phyloP scores from a whole-genome alignment of 2,329 filamentous ascomycete species.

The Alternaria postmessia region DNA sequence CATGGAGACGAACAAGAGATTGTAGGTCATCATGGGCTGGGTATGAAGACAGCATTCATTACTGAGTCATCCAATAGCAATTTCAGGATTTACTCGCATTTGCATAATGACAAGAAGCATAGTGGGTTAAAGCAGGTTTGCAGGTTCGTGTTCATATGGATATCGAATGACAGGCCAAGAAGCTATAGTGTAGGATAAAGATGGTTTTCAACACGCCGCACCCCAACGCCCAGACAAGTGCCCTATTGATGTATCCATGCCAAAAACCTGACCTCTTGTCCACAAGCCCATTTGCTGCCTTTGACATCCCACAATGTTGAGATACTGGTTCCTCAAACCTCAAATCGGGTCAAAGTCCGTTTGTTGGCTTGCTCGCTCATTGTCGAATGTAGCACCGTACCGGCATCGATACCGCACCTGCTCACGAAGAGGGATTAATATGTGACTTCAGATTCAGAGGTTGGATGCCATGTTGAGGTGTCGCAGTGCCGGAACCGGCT shows the following conservation, averaged over 20 bases:
- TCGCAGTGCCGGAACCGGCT: conserved; percentile 11
- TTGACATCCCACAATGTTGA: neutral
- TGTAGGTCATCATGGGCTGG: neutral
- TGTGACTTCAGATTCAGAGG: conserved; percentile 14
- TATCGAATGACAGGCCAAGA: neutral
- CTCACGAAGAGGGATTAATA: conserved; percentile 15
- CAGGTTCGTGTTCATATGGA: neutral
- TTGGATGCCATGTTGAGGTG: conserved; percentile 8
- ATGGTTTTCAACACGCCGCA: conserved; percentile 1
- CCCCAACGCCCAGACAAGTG: neutral
- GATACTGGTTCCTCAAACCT: neutral
- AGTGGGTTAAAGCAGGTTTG: too few relatives aligned
- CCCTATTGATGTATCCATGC: neutral
- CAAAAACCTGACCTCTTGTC: neutral
- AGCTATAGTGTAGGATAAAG: conserved; percentile 2
- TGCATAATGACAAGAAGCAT: neutral
- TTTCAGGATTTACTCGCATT: neutral
- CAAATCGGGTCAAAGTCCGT: conserved; percentile 25
- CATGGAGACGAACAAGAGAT: neutral
- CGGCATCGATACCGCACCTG: conserved; percentile 21
- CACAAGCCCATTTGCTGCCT: neutral
- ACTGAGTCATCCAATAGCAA: neutral
- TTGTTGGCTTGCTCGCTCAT: conserved; percentile 33
- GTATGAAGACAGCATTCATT: neutral
- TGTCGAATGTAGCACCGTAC: conserved; percentile 31